These are phyloP conservation scores for Proliferodiscus dingleyae DNA, from an alignment of 2,329 filamentous ascomycete genomes.

Conservation along the genomic window DNA sequence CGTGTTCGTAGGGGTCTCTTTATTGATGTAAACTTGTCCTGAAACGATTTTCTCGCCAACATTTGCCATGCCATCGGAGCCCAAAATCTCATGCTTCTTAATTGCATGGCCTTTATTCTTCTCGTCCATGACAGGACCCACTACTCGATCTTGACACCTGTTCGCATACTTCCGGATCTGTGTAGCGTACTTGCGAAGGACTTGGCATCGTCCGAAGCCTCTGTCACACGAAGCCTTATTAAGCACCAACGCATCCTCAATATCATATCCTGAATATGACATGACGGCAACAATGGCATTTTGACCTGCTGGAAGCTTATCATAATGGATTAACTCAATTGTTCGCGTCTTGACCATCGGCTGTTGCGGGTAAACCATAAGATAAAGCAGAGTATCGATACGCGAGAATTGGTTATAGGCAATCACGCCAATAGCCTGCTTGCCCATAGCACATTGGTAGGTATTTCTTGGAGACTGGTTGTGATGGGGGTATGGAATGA, in stretches of 20 bases:
- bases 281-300: constrained; percentile 98
- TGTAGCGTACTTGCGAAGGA: constrained; percentile 91
- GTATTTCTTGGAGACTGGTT: constrained; percentile 98
- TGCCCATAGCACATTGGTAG: constrained; percentile 99
- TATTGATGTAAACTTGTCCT: constrained; percentile 87
- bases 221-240: constrained; percentile 95
- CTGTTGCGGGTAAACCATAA: constrained; percentile 95
- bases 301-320: constrained; percentile 93
- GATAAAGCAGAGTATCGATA: constrained; percentile 92
- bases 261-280: constrained; percentile 99
- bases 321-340: constrained; percentile 93
- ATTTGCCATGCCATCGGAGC: constrained; percentile 81
- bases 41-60: constrained; percentile 75
- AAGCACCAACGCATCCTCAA: constrained; percentile 92
- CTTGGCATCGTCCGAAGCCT: constrained; percentile 93
- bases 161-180: constrained; percentile 88
- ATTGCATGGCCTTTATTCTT: constrained; percentile 55
- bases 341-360: constrained; percentile 97
- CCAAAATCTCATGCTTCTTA: constrained; percentile 67
- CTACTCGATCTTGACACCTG: constrained; percentile 63
- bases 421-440: constrained; percentile 98
- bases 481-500: constrained; percentile 97
- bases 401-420: constrained; percentile 97
- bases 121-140: constrained; percentile 48
- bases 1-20: constrained; percentile 77